Evolutionary conservation across 441 rosid species (phyloP), one percentile per base, ranked within the genome.

Genomic region (Aquilaria agallochum): DNA sequence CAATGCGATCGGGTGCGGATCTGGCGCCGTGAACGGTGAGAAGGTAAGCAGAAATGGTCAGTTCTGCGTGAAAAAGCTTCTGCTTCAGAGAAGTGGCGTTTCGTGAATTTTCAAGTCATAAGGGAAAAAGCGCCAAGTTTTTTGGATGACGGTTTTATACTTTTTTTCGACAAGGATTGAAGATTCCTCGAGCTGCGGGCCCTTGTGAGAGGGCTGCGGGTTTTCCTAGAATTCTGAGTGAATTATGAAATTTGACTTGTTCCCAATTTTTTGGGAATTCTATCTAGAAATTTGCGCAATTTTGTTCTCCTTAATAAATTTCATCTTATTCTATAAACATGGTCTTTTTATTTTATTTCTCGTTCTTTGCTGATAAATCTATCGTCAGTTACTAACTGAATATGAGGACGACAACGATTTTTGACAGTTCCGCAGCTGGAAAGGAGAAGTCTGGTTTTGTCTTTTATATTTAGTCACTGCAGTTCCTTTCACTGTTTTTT

Each of bases 161-260:
- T 31, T 32, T 2, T 9, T 12, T 53, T 70, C 61, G 68, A 71
- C 69, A 53, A 2, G 59, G 65, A 55, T 61, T 63, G 53, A 67
- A 66, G 58, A 57, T 64, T 70, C 82, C 79, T 85, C 72, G 85
- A 76, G 78, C 62, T 72, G 75, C 75, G 90, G 79, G 79, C 78
- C 75, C 61, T 40, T 66, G 72, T 42, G 32, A 65, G 55, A 27
- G 20, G 11, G 40, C 44, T 62, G 53, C 50, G 55, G 31, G 20
- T 11, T 53, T 53, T 62, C 54, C 50, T 53, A 53, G 30, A 31
- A 31, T 53, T 53, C 45, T 53, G 14, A 53, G 66, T 31, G 60
- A 68, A 65, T 53, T 55, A 51, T 44, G 67, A 48, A 53, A 34
- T 53, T 64, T 64, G 63, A 62, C 66, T 53, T 62, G n/a, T 30